Conservation (phyloP, 2,329 filamentous ascomycete species). For the Lojkania enalia region DNA sequence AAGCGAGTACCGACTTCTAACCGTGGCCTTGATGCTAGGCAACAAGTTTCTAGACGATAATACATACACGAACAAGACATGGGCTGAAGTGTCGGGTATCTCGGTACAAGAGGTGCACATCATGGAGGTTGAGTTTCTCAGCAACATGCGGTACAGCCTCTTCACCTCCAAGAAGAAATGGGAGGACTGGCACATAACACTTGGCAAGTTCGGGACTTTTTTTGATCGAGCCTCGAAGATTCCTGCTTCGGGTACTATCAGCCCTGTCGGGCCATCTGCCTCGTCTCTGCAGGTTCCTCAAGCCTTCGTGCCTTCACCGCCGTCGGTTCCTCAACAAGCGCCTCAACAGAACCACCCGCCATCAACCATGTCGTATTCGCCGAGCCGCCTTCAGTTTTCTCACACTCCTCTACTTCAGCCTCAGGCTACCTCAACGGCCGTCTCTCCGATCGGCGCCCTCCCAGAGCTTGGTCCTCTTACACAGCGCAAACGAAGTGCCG, state of each 20-base stretch:
- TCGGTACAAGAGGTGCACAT: slow-evolving; percentile 94
- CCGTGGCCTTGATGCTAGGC: slow-evolving; percentile 93
- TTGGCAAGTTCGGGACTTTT: slow-evolving; percentile 81
- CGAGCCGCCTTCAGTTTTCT: slow-evolving; percentile 48
- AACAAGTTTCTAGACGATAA: slow-evolving; percentile 99
- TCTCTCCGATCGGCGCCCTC: slow-evolving; percentile 49
- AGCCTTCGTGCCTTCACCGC: slow-evolving; percentile 55
- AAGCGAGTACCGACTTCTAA: slow-evolving; percentile 90
- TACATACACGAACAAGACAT: slow-evolving; percentile 99
- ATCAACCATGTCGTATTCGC: slow-evolving; percentile 45
- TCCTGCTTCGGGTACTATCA: slow-evolving; percentile 45
- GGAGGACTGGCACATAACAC: slow-evolving; percentile 81
- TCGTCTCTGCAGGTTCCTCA: slow-evolving; percentile 46
- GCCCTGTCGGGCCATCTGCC: slow-evolving; percentile 36
- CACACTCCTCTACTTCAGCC: slow-evolving; percentile 46
- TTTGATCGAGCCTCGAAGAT: slow-evolving; percentile 69
- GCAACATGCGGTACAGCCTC: slow-evolving; percentile 95
- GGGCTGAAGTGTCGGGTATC: slow-evolving; percentile 96
- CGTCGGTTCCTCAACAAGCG: slow-evolving; percentile 55
- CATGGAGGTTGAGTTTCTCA: slow-evolving; percentile 99
- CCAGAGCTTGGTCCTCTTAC: slow-evolving; percentile 46
- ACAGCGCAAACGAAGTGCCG: slow-evolving; percentile 62
- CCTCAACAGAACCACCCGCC: no score
- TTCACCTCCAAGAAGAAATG: slow-evolving; percentile 85
- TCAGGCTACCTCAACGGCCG: slow-evolving; percentile 47